These are phyloP conservation scores for Caulochytrium protostelioides DNA, from an alignment of 371 early-diverging fungal species.

Conservation along the genomic window DNA sequence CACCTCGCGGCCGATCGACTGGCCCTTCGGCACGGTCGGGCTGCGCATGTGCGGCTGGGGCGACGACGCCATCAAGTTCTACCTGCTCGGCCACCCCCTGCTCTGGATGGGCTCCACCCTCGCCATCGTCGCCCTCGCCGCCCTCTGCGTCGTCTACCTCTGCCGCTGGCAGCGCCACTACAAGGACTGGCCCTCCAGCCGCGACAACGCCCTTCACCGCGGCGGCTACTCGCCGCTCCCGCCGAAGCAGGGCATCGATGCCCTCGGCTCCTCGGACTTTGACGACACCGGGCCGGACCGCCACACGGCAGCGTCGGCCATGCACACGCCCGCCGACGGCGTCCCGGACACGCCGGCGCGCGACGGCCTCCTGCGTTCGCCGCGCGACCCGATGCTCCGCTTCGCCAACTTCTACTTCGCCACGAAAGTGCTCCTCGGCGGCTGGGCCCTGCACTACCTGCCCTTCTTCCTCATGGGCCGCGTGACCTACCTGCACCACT, in stretches of 20 bases:
- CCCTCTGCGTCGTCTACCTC: slow-evolving; percentile 24
- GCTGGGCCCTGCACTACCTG: slow-evolving; percentile 91
- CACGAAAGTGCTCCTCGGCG: slow-evolving; percentile 43
- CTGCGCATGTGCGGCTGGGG: slow-evolving; percentile 96
- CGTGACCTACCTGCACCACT: slow-evolving; percentile 94
- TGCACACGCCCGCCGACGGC: too few relatives aligned
- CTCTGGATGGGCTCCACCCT: slow-evolving; percentile 77
- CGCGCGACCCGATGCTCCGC: too few relatives aligned
- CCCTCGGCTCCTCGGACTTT: too few relatives aligned
- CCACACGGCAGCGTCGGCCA: too few relatives aligned
- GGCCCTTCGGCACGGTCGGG: slow-evolving; percentile 82
- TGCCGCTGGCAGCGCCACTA: slow-evolving; percentile 46
- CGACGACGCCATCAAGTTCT: slow-evolving; percentile 71
- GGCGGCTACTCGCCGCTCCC: too few relatives aligned
- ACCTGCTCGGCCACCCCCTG: slow-evolving; percentile 87
- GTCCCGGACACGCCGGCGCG: too few relatives aligned
- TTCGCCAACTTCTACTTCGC: slow-evolving; percentile 48
- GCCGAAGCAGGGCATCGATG: too few relatives aligned
- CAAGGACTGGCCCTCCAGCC: slow-evolving; percentile 40
- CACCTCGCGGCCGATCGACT: slow-evolving; percentile 73
- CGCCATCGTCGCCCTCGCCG: slow-evolving; percentile 34
- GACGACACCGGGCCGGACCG: too few relatives aligned
- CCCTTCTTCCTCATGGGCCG: slow-evolving; percentile 97
- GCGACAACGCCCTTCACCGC: too few relatives aligned
- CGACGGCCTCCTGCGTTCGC: too few relatives aligned